Base-by-base conservation (phyloP, 768 basidiomycete species). In the Lentinus tigrinus region DNA sequence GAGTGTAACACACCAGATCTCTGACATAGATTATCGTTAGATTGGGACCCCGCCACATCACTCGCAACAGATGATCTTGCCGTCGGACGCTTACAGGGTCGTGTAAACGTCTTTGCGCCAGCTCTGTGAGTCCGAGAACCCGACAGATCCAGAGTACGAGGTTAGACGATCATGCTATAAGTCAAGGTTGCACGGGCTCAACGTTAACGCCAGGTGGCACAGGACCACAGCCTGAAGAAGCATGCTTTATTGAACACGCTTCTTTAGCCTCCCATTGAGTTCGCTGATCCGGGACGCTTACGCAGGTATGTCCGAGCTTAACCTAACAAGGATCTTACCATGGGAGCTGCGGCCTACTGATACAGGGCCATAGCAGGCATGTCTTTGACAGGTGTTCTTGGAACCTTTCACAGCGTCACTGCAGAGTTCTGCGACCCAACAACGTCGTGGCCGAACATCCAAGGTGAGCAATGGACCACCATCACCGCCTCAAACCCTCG, bases 41-140 rank as follows among this genome's bases (percentile, higher is more conserved):
- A 43, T 26, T 40, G 17, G 44, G 50, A 42, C 49, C 50, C 39
- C 54, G 51, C 60, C 59, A 31, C 54, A 56, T 61, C 54, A 61
- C 49, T 47, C 47, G 49, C 43, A 11, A n/a, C 51, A 54, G 11
- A 49, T 26, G 34, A 38, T n/a, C 37, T 28, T 26, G 38, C 24
- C 23, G 2, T 26, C 51, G 8, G 21, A 42, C 40, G 40, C 40
- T 21, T 21, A 39, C 38, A 39, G n/a, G 14, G 3, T 39, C 38
- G 38, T 39, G 14, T 3, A 3, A 3, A 39, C 38, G 38, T 39
- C 38, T 39, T 10, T 39, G 38, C 38, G 9, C 13, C 9, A 14
- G 38, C 14, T 11, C 42, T 17, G 23, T 3, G 31, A 31, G 31
- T 31, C 31, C 31, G 24, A 46, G 4, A 46, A 46, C 21, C 9